phyloP scores from a whole-genome alignment of 1,284 basidiomycete species.

The Malassezia yamatoensis region DNA sequence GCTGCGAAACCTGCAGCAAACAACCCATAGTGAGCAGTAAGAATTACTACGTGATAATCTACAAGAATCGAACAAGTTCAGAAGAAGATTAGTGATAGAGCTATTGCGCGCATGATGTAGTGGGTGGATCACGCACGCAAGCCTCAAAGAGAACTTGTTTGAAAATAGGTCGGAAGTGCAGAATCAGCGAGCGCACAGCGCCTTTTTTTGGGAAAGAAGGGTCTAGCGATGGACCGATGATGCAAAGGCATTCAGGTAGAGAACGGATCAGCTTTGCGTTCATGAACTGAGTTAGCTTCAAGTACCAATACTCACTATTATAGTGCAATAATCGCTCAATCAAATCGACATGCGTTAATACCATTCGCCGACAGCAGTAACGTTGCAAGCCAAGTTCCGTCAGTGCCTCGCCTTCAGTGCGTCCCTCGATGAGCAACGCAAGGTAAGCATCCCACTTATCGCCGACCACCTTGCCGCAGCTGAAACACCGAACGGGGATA shows the following conservation, averaged over 20 bases:
- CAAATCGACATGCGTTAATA: slow-evolving; percentile 89
- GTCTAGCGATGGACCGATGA: no score
- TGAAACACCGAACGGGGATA: slow-evolving; percentile 47
- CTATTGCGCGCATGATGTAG: no score
- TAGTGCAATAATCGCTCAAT: slow-evolving; percentile 93
- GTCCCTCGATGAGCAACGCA: slow-evolving; percentile 38
- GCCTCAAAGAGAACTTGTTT: no score
- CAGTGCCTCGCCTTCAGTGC: slow-evolving; percentile 67
- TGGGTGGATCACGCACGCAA: no score
- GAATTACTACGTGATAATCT: no score
- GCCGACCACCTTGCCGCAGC: slow-evolving; percentile 47
- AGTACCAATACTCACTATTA: slow-evolving; percentile 65
- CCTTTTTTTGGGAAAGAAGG: no score
- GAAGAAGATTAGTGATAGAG: no score
- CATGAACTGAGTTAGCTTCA: slow-evolving; percentile 13
- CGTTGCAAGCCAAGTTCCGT: slow-evolving; percentile 81
- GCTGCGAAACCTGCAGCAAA: background rate
- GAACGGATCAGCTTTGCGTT: slow-evolving; percentile 18
- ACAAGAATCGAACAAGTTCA: no score
- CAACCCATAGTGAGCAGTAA: background rate
- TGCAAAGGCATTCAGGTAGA: background rate
- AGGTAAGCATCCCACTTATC: slow-evolving; percentile 48
- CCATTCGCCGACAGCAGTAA: slow-evolving; percentile 95
- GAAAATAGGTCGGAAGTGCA: no score
- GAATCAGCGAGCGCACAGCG: no score